These are phyloP conservation scores for Chlorella sp. DNA, from an alignment of 139 green algal species.

Conservation along the genomic window DNA sequence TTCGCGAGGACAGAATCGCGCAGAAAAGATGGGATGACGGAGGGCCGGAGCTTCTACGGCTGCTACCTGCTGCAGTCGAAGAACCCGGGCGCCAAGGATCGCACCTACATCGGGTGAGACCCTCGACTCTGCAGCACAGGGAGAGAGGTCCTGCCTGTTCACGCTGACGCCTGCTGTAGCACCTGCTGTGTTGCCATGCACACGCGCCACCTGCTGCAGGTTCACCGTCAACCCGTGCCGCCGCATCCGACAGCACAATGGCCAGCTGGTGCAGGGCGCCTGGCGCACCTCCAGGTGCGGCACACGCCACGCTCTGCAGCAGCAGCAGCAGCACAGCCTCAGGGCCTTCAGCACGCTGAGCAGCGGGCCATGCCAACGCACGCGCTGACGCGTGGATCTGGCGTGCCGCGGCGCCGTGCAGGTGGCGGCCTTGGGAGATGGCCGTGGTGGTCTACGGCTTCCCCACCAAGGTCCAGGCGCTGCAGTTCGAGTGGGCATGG, in stretches of 20 bases:
- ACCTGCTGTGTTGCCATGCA: too few relatives aligned
- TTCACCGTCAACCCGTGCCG: conserved; percentile 87
- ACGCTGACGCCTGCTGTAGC: too few relatives aligned
- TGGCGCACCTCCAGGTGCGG: conserved; percentile 60
- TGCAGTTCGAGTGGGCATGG: conserved; percentile 98
- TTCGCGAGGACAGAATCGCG: too few relatives aligned
- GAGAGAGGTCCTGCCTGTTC: too few relatives aligned
- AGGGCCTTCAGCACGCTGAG: not conserved
- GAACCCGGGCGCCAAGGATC: conserved; percentile 8
- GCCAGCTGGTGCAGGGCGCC: conserved; percentile 69
- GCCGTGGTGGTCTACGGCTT: conserved; percentile 88
- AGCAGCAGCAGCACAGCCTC: too few relatives aligned
- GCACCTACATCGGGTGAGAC: conserved; percentile 56
- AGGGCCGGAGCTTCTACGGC: conserved; percentile 46
- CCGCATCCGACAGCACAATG: conserved; percentile 91
- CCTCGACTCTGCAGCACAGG: too few relatives aligned
- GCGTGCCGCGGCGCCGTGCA: too few relatives aligned
- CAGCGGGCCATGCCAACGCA: too few relatives aligned
- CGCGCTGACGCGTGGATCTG: too few relatives aligned
- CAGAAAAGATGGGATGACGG: too few relatives aligned
- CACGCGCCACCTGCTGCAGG: conserved; percentile 26
- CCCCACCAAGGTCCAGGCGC: conserved; percentile 64
- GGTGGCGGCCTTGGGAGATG: conserved; percentile 88
- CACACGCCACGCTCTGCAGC: too few relatives aligned
- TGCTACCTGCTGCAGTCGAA: conserved; percentile 55